phyloP scores from a whole-genome alignment of 768 basidiomycete genomes.

The Leccinellum rugosiceps region DNA sequence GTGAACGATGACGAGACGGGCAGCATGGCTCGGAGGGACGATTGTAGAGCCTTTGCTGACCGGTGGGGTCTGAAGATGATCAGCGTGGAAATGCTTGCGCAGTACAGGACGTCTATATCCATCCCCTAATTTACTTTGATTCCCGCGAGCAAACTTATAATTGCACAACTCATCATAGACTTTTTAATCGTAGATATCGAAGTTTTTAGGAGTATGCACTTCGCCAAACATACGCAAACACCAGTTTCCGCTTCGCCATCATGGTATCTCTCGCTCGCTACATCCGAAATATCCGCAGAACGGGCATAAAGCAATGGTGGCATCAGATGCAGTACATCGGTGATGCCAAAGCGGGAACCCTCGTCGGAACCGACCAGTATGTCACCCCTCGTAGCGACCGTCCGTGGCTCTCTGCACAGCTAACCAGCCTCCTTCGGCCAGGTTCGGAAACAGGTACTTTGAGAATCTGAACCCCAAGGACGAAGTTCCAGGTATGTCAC shows the following conservation, averaged over 20 bases:
- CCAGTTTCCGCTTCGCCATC: conserved; percentile 4
- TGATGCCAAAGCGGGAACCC: conserved; percentile 83
- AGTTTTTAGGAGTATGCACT: no score
- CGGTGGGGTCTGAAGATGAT: conserved; percentile 52
- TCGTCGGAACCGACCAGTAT: conserved; percentile 79
- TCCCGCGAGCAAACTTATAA: not conserved
- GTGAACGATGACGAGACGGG: conserved; percentile 90
- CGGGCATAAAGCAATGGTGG: conserved; percentile 86
- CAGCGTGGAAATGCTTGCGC: no score
- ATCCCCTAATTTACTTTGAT: not conserved
- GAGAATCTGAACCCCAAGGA: conserved; percentile 87
- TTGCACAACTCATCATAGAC: not conserved
- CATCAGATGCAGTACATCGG: conserved; percentile 90
- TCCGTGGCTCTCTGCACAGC: not conserved
- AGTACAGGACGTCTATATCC: no score
- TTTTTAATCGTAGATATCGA: no score
- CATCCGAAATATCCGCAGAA: conserved; percentile 69
- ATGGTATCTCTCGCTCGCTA: conserved; percentile 78
- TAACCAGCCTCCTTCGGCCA: conserved; percentile 28
- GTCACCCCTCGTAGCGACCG: conserved; percentile 30
- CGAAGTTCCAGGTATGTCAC: conserved; percentile 75
- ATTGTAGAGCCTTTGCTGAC: conserved; percentile 88
- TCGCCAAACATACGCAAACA: conserved; percentile 27
- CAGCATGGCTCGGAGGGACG: conserved; percentile 92
- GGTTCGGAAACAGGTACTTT: conserved; percentile 92